Evolutionary conservation across 163 green algal species (phyloP), one percentile per base, ranked within the genome.

Genomic region (Chlamydomonas reinhardtii): DNA sequence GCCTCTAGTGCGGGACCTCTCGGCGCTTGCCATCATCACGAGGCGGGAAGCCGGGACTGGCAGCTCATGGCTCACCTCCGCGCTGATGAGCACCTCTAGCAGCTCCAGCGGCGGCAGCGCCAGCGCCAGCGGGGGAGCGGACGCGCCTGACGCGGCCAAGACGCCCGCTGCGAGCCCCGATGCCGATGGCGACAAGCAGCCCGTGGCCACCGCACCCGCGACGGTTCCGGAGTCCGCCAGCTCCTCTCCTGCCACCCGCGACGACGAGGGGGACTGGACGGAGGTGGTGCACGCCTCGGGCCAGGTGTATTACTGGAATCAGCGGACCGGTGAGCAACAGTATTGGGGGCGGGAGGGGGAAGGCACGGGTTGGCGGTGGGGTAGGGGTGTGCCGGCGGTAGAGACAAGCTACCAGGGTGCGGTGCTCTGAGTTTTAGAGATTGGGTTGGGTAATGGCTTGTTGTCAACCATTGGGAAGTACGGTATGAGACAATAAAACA

Each of bases 271-370:
- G 4, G 82, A 75, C 29, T 87, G 82, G 82, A 87, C 82, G 11
- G 82, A 87, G 72, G 82, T 87, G 37, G 72, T 87, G 9, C 82
- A 87, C 27, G 19, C 72, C 2, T 76, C 72, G 9, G 85, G 85
- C 2, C 34, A 77, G 25, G 24, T 81, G 0, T 90, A 90, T 34
- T 90, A 82, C 31, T 90, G 85, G 85, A 90, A 90, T 34, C 77
- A 90, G 37, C 65, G 75, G 14, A 90, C 77, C 35, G 85, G 85
- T 90, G 71, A 34, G 84, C 43, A 16, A 9, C 24, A 2, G 20
- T 43, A 70, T n/a, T 5, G 39, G 39, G 39, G 39, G 39, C 39
- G 5, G 39, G 39, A 48, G 39, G 39, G 39, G 39, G 39, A 48
- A 8, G 39, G 39, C 39, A n/a, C n/a, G n/a, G 39, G 39, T 8